Base-by-base conservation (phyloP, 352 stramenopile species). In the Globisporangium yorkense region DNA sequence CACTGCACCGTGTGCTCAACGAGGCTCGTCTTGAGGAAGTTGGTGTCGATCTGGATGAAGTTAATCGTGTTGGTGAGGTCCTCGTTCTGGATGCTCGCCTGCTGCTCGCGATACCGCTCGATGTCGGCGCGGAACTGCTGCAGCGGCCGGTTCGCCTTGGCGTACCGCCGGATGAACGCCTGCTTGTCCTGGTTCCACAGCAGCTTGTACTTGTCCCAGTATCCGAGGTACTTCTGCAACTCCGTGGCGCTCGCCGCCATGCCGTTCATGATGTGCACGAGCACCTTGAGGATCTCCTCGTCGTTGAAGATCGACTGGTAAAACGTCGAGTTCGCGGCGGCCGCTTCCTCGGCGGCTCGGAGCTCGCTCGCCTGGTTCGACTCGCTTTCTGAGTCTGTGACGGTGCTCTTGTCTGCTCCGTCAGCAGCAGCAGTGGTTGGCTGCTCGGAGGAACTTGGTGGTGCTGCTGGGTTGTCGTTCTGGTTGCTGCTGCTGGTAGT, bases 211-310 rank as follows among this genome's bases (percentile, higher is more conserved):
- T 97, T 97, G 62, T 98, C 89, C 92, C 92, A 97, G 64, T 98
- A 98, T 16, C 88, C 89, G 18, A 98, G 70, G 60, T 98, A 97
- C 65, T 97, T 98, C 64, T 98, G 89, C 6, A 98, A 65, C 59
- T 97, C 88, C 5, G 91, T 97, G 3, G 89, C 88, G 56, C 84
- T 97, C 0, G 88, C 92, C 2, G 82, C 94, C 89, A 98, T 98
- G 12, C 93, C 93, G 65, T 98, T 98, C 91, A 98, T 98, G 56
- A 98, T 97, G 52, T 97, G 86, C 1, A 98, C 90, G 7, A 97
- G 72, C 12, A 98, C 85, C 62, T 97, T 98, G 3, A 98, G 68
- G 40, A 97, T 98, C 56, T 98, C 95, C 67, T 97, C 88, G 59
- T 98, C 93, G 50, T 97, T 97, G 59, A 92, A 97, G 54, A 98